Base-by-base conservation (phyloP, 139 green algal species). In the Coelastrella sp. region DNA sequence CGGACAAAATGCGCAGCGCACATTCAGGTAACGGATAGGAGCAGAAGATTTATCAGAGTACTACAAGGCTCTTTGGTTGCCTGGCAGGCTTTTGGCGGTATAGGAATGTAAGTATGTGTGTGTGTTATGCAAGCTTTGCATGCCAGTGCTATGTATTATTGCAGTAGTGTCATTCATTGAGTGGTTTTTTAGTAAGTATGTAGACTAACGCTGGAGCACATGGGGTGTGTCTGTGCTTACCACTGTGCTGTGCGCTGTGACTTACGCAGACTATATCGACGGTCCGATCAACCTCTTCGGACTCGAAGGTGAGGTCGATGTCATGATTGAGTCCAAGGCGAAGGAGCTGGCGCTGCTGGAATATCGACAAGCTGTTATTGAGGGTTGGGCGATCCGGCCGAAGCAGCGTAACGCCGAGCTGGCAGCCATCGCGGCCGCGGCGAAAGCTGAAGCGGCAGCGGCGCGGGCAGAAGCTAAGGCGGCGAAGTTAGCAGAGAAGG, bases 281-380 rank as follows among this genome's bases (percentile, higher is more conserved):
- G 94, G 93, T 8, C 95, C 95, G 20, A 95, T 97, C 74, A 78
- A 94, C 59, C 89, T 97, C 90, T 92, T 94, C 81, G 93, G 95
- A 17, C 54, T 96, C 7, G 94, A 95, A 90, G 87, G 17, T 2
- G 61, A 92, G 79, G 90, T 95, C 32, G 93, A 95, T 61, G 92
- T 94, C 6, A 93, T 97, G 66, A 97, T 97, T 13, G 95, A 97
- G 91, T 89, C 91, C 73, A 97, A 97, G 92, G 91, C 80, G n/a
- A 97, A 96, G 89, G 95, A 97, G 95, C 93, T 90, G 14, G 89
- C 94, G 5, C 84, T 97, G 86, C 92, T 97, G 82, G 64, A 84
- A 59, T 95, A 95, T 80, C 74, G 95, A 11, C 90, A 96, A 79
- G 91, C 80, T 5, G 85, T 86, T 1, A 57, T 92, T 57, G n/a